phyloP scores from a whole-genome alignment of 768 basidiomycete genomes.

The Pleurotus eryngii region DNA sequence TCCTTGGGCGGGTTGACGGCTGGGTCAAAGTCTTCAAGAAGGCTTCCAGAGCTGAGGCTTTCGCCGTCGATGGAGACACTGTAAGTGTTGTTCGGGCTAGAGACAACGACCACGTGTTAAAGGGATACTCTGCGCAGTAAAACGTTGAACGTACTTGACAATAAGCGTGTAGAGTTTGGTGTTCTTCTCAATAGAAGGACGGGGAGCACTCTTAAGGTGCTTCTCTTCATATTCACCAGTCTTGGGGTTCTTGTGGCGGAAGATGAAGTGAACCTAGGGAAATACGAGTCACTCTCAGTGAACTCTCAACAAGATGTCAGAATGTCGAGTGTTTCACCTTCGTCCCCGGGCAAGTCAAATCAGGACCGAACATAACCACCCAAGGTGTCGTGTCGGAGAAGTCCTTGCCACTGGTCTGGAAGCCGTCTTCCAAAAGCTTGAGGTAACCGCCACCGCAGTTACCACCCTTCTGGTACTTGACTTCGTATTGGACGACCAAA shows the following conservation, averaged over 20 bases:
- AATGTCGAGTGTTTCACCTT: conserved; percentile 49
- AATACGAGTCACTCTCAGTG: conserved; percentile 2
- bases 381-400: conserved; percentile 93
- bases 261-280: conserved; percentile 91
- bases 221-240: conserved; percentile 96
- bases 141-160: conserved; percentile 64
- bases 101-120: conserved; percentile 2
- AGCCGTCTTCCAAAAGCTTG: conserved; percentile 92
- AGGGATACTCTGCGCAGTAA: background rate
- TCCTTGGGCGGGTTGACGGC: conserved; percentile 89
- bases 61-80: conserved; percentile 90
- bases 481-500: conserved; percentile 96
- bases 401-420: conserved; percentile 90
- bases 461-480: conserved; percentile 98
- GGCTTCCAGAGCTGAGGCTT: conserved; percentile 70
- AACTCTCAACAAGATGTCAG: background rate
- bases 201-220: conserved; percentile 80
- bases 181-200: conserved; percentile 83
- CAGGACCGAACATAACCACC: conserved; percentile 98
- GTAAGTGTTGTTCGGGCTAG: conserved; percentile 90
- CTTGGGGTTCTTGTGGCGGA: conserved; percentile 94
- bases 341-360: conserved; percentile 88
- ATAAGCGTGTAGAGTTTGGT: conserved; percentile 95
- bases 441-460: conserved; percentile 99
- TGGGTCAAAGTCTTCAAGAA: conserved; percentile 93